phyloP scores from a whole-genome alignment of 768 basidiomycete genomes.

The Amanita thiersii region DNA sequence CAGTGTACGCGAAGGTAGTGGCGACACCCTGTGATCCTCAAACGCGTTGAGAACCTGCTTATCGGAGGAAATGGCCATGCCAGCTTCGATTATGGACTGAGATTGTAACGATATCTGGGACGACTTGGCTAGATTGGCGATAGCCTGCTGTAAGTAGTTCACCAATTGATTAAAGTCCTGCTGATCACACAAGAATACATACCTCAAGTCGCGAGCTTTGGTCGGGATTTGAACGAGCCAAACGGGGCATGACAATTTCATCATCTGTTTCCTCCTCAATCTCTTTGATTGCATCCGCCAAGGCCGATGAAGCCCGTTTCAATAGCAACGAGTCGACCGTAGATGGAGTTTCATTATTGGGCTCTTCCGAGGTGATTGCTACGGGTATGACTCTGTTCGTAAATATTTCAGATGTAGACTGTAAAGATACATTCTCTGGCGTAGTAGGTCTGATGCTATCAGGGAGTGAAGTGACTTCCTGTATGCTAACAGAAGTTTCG shows the following conservation, averaged over 20 bases:
- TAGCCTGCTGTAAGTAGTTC: background rate
- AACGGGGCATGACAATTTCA: slow-evolving; percentile 69
- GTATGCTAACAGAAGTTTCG: slow-evolving; percentile 30
- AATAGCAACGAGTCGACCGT: slow-evolving; percentile 38
- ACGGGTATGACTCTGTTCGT: slow-evolving; percentile 18
- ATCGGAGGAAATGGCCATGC: slow-evolving; percentile 67
- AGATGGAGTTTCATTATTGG: slow-evolving; percentile 24
- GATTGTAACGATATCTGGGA: slow-evolving; percentile 5
- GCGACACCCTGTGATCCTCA: slow-evolving; percentile 49
- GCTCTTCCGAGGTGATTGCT: slow-evolving; percentile 27
- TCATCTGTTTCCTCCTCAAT: slow-evolving; percentile 72
- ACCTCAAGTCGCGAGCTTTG: slow-evolving; percentile 1
- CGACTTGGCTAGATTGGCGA: slow-evolving; percentile 2
- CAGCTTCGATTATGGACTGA: slow-evolving; percentile 42
- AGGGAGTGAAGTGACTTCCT: slow-evolving; percentile 27
- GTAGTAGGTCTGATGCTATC: slow-evolving; percentile 44
- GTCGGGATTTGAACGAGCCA: slow-evolving; percentile 14
- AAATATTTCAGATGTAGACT: slow-evolving; percentile 32
- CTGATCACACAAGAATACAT: background rate
- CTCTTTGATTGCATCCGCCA: slow-evolving; percentile 71
- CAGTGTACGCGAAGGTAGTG: slow-evolving; percentile 52
- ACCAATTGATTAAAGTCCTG: background rate
- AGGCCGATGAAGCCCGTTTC: slow-evolving; percentile 62
- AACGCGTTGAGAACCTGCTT: slow-evolving; percentile 38
- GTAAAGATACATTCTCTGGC: slow-evolving; percentile 43